Evolutionary conservation across 345 rosid species (phyloP).

Genomic region (Ceriops zippeliana): DNA sequence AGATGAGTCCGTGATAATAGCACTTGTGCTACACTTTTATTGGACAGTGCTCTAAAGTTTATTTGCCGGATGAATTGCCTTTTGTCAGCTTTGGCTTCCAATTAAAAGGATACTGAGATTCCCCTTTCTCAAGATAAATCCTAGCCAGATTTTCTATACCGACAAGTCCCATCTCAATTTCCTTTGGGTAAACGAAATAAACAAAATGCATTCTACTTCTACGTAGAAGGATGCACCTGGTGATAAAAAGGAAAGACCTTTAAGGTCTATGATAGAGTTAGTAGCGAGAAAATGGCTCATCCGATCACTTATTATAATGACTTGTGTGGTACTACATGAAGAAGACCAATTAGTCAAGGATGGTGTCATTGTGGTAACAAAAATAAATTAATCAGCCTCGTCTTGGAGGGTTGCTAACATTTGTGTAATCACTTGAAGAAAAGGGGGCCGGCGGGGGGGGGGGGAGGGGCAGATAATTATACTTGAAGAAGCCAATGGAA

Average conservation of each 20-base stretch:
- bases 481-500: neutral
- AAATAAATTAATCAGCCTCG: too few relatives aligned
- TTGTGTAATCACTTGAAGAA: neutral
- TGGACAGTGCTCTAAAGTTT: neutral
- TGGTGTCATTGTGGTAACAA: too few relatives aligned
- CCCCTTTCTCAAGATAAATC: slow-evolving; percentile 1
- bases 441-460: too few relatives aligned
- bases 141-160: neutral
- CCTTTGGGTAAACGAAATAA: neutral
- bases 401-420: neutral
- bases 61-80: neutral
- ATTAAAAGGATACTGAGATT: slow-evolving; percentile 5
- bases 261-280: too few relatives aligned
- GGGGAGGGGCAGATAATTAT: neutral
- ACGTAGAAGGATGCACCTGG: too few relatives aligned
- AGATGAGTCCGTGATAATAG: neutral
- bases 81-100: slow-evolving; percentile 13
- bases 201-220: neutral
- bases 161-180: slow-evolving; percentile 9
- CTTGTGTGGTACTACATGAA: too few relatives aligned
- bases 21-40: slow-evolving; percentile 2
- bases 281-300: too few relatives aligned
- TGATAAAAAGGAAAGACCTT: too few relatives aligned
- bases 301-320: too few relatives aligned
- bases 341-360: too few relatives aligned